These are phyloP conservation scores for Suillus plorans DNA, from an alignment of 768 basidiomycete genomes.

Conservation along the genomic window DNA sequence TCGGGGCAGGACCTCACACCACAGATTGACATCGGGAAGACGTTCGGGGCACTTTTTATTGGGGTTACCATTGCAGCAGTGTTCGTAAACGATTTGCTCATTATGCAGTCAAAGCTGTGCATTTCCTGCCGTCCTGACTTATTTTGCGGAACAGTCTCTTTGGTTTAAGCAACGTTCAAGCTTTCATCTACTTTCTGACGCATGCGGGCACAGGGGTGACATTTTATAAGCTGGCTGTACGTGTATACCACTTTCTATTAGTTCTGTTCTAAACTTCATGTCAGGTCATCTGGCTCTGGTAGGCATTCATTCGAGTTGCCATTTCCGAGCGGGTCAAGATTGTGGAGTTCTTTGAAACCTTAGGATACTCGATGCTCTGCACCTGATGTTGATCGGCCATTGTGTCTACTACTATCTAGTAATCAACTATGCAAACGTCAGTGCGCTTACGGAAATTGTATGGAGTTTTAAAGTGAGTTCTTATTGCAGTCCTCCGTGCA, in stretches of 20 bases:
- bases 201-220: background rate
- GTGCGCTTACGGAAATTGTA: conserved; percentile 26
- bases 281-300: conserved; percentile 13
- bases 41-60: conserved; percentile 3
- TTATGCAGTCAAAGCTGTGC: background rate
- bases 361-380: conserved; percentile 38
- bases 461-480: conserved; percentile 21
- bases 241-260: background rate
- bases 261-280: background rate
- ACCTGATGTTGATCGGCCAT: conserved; percentile 36
- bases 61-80: background rate
- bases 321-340: background rate
- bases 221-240: background rate
- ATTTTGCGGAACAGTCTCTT: background rate
- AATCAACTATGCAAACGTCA: conserved; percentile 31
- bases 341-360: background rate
- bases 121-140: background rate
- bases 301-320: background rate
- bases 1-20: background rate
- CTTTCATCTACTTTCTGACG: background rate
- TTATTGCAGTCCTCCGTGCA: background rate
- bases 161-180: background rate
- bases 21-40: background rate
- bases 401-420: conserved; percentile 38
- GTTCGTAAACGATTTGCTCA: background rate